Conservation (phyloP, 2,329 filamentous ascomycete species). For the Calonectria honghensis region DNA sequence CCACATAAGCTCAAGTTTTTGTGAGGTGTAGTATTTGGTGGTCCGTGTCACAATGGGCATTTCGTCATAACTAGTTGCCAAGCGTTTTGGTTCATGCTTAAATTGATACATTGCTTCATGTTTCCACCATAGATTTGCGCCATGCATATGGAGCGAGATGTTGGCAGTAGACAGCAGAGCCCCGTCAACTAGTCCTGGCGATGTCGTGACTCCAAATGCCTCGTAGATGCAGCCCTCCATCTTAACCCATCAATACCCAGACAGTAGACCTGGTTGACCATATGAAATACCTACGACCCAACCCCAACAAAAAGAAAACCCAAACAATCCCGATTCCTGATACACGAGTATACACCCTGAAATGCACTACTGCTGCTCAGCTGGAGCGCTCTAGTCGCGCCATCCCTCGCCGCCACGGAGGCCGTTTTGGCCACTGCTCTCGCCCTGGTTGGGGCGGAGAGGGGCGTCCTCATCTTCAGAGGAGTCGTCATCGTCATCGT, state of each 20-base stretch:
- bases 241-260: conserved; percentile 24
- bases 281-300: conserved; percentile 35
- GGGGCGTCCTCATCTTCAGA: conserved; percentile 62
- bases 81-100: not conserved
- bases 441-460: conserved; percentile 54
- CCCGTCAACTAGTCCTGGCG: not conserved
- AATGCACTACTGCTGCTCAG: conserved; percentile 21
- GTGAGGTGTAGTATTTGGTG: not conserved
- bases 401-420: conserved; percentile 70
- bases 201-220: conserved; percentile 15
- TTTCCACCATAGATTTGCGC: conserved; percentile 22
- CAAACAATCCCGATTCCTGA: conserved; percentile 32
- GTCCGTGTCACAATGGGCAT: not conserved
- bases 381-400: conserved; percentile 58
- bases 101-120: conserved; percentile 29
- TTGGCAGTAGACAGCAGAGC: not conserved
- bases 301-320: conserved; percentile 34
- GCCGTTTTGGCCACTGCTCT: conserved; percentile 58
- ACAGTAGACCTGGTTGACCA: not conserved
- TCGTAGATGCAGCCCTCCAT: conserved; percentile 40
- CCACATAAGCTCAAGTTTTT: not conserved
- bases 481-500: conserved; percentile 66
- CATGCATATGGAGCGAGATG: conserved; percentile 3
- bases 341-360: conserved; percentile 31
- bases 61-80: not conserved